Conservation (phyloP, 148 eudicot species). For the Rheum nobile region DNA sequence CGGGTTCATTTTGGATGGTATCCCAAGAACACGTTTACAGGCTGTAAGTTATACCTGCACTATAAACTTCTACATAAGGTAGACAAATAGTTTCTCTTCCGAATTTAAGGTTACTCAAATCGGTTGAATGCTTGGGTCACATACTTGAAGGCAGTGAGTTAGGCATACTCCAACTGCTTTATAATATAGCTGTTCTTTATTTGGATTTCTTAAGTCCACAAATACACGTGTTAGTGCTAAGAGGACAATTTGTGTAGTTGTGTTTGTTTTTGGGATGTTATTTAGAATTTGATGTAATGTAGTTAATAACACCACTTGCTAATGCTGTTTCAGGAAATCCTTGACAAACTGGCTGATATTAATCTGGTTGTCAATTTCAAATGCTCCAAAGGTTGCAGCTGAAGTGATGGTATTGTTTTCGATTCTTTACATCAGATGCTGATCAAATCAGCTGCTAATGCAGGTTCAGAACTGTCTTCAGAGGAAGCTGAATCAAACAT, state of each 20-base stretch:
- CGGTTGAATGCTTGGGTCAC: background rate
- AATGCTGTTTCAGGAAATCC: conserved; percentile 17
- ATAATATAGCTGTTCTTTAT: background rate
- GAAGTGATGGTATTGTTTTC: conserved; percentile 11
- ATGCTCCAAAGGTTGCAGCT: conserved; percentile 15
- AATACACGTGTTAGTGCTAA: background rate
- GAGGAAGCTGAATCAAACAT: conserved; percentile 17
- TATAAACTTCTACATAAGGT: background rate
- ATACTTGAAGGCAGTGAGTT: background rate
- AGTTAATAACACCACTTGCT: background rate
- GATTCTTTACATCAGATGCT: conserved; percentile 10
- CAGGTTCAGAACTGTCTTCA: conserved; percentile 9
- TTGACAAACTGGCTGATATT: conserved; percentile 20
- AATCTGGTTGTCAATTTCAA: conserved; percentile 28
- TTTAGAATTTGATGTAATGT: background rate
- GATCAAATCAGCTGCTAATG: conserved; percentile 7
- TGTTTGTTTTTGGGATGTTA: background rate
- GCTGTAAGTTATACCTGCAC: conserved; percentile 14
- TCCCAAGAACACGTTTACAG: conserved; percentile 20
- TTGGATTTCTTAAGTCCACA: background rate
- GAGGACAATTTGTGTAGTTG: background rate
- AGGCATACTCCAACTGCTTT: background rate
- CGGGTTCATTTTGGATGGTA: conserved; percentile 24
- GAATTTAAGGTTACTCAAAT: background rate
- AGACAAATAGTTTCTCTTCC: conserved; percentile 1